A percentile compares a stretch with the other conserved stretches of the same genome.
These are phyloP conservation scores for Lipomyces spencermartinsiae DNA, from an alignment of 805 yeast species.

Conservation along the genomic window DNA sequence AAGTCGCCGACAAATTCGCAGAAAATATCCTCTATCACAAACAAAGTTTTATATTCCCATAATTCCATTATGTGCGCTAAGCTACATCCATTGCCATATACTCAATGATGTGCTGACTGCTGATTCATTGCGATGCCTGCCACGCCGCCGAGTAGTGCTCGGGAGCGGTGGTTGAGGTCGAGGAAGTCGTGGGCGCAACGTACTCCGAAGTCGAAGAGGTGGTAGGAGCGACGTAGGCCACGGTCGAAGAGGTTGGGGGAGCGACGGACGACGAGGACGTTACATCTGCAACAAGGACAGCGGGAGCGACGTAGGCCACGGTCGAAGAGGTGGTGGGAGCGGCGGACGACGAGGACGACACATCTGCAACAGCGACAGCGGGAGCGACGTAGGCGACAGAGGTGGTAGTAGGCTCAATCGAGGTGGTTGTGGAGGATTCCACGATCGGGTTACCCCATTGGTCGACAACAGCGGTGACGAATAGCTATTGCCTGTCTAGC, in stretches of 20 bases:
- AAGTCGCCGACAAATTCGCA: too few relatives aligned
- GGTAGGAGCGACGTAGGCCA: constrained; percentile 28
- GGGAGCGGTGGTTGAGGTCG: constrained; percentile 35
- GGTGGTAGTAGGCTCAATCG: constrained; percentile 34
- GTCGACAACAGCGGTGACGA: constrained; percentile 39
- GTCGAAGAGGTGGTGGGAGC: too few relatives aligned
- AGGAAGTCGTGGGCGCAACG: constrained; percentile 39
- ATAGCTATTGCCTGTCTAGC: too few relatives aligned
- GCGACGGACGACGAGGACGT: constrained; percentile 34
- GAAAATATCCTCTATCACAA: too few relatives aligned
- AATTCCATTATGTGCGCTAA: too few relatives aligned
- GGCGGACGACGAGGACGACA: constrained; percentile 19
- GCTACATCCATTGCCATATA: too few relatives aligned
- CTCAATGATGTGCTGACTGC: too few relatives aligned
- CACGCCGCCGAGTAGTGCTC: too few relatives aligned
- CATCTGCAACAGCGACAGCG: constrained; percentile 11
- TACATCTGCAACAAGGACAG: too few relatives aligned
- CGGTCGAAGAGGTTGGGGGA: constrained; percentile 27
- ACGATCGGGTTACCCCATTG: constrained; percentile 27
- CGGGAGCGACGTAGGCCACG: too few relatives aligned
- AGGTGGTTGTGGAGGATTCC: constrained; percentile 33
- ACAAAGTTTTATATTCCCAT: too few relatives aligned
- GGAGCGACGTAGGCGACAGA: constrained; percentile 39
- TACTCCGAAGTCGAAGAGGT: constrained; percentile 36
- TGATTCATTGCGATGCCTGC: too few relatives aligned